phyloP scores from a whole-genome alignment of 202 grass and related monocot species.

The Zoysia matrella region DNA sequence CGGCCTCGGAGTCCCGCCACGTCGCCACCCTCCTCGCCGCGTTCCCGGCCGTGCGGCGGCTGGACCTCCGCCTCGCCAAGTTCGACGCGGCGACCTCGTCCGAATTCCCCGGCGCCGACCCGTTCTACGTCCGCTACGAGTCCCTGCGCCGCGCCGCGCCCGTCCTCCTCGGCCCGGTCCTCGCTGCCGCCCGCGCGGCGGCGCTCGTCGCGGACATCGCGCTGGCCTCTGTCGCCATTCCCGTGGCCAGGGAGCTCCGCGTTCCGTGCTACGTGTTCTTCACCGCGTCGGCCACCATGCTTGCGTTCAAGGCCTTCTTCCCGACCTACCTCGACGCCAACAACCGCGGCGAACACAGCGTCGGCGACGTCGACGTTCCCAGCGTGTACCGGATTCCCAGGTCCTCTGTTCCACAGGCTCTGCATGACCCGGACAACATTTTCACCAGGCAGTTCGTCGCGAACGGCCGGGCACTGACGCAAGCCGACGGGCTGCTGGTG shows the following conservation, averaged over 20 bases:
- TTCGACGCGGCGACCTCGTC: slow-evolving; percentile 39
- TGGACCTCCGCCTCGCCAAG: slow-evolving; percentile 48
- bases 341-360: neutral
- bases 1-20: slow-evolving; percentile 57
- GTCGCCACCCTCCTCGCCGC: slow-evolving; percentile 32
- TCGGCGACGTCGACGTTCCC: slow-evolving; percentile 57
- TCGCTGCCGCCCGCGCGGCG: slow-evolving; percentile 39
- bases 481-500: slow-evolving; percentile 53
- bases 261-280: slow-evolving; percentile 66
- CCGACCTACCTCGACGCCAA: slow-evolving; percentile 43
- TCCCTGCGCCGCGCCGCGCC: slow-evolving; percentile 55
- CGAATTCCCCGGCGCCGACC: slow-evolving; percentile 51
- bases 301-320: slow-evolving; percentile 49
- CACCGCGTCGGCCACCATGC: slow-evolving; percentile 57
- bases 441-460: slow-evolving; percentile 71
- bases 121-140: slow-evolving; percentile 76
- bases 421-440: slow-evolving; percentile 61
- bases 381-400: slow-evolving; percentile 49
- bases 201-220: slow-evolving; percentile 68
- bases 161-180: slow-evolving; percentile 27
- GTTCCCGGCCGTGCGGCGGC: slow-evolving; percentile 52
- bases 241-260: slow-evolving; percentile 23
- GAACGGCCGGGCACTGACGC: slow-evolving; percentile 44
- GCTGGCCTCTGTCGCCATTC: slow-evolving; percentile 36
- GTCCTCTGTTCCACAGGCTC: slow-evolving; percentile 42